Base-by-base conservation (phyloP, 768 basidiomycete species). In the Mycena albidolilacea region DNA sequence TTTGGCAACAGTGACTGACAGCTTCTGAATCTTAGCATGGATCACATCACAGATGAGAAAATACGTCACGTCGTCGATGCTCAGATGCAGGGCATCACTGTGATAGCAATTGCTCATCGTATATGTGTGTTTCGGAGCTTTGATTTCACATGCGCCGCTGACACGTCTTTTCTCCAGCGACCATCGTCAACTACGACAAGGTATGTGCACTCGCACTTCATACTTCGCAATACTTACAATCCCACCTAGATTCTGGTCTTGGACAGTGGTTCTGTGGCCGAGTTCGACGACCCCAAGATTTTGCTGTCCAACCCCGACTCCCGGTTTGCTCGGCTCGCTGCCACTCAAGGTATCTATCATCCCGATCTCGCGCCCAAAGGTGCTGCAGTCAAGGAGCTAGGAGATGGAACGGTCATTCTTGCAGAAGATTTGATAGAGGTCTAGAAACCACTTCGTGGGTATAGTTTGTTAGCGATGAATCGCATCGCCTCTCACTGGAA, bases 41-140 rank as follows among this genome's bases (percentile, higher is more conserved):
- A 72, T 37, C 71, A 72, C 55, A 63, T 72, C 55, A 72, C 71
- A 23, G 61, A 72, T 38, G 66, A 72, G 55, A 72, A 72, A 35
- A 73, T 73, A 11, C 67, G 72, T 3, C 67, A 65, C 52, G 72
- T 73, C 2, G 72, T 73, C 15, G 67, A 73, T 41, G 54, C 67
- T 8, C 54, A 73, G 30, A 73, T 69, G 72, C 43, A 73, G 30
- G 72, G 67, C 46, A 39, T 73, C 41, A 73, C 72, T 5, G 72
- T 73, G 8, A 21, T 73, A 0, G 72, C 72, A 19, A 68, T 73
- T 37, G 71, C 71, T 6, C 71, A 72, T 64, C 71, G 71, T 7
- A 72, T 72, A 67, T 72, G 71, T 72, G n/a, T 9, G 71, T 72
- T 46, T 5, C 35, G 23, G 4, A 38, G 6, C 43, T 52, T 19